Evolutionary conservation across 1,284 basidiomycete genomes (phyloP), one percentile per base, ranked within the genome.

Genomic region (Cryptococcus jaspeensis): DNA sequence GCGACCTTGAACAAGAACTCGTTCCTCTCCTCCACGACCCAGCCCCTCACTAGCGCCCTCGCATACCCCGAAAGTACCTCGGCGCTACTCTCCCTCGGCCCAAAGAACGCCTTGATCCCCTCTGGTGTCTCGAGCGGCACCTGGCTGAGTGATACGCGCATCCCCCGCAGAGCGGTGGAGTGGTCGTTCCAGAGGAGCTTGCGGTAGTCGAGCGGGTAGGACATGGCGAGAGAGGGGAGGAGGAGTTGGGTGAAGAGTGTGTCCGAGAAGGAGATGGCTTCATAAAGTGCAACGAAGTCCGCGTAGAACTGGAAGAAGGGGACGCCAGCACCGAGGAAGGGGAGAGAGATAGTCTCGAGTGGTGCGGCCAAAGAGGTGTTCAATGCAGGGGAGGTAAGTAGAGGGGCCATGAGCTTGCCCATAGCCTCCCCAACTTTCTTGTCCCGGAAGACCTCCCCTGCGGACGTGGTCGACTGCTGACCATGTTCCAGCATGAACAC

Each of bases 251-350:
- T 85, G 71, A 98, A 98, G 1, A 85, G 74, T 0, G 82, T 80
- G 67, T 98, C 85, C 7, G 87, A 85, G 74, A 95, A 94, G 2
- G 94, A 98, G 60, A 94, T 85, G 1, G 90, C 84, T 65, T 93
- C 90, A 78, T 93, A 98, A 8, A 98, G 79, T 0, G 84, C 87
- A 50, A 96, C 81, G 63, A 97, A 87, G 74, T 97, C 93, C 28
- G 89, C 90, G 79, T 94, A 99, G 71, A 90, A 90, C 72, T 96
- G 92, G 80, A 87, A 97, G 81, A 96, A 97, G 0, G 92, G 90
- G 0, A 60, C 74, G 1, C 81, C 80, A 2, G 79, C 48, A 0
- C 87, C 86, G 7, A 92, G 83, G 76, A 89, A 88, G 9, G 80
- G 79, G 11, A 70, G 65, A 1, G 88, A 81, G 2, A 83, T 84